phyloP scores from a whole-genome alignment of 1,284 basidiomycete genomes.

The Pseudomicrostroma phylloplanum region DNA sequence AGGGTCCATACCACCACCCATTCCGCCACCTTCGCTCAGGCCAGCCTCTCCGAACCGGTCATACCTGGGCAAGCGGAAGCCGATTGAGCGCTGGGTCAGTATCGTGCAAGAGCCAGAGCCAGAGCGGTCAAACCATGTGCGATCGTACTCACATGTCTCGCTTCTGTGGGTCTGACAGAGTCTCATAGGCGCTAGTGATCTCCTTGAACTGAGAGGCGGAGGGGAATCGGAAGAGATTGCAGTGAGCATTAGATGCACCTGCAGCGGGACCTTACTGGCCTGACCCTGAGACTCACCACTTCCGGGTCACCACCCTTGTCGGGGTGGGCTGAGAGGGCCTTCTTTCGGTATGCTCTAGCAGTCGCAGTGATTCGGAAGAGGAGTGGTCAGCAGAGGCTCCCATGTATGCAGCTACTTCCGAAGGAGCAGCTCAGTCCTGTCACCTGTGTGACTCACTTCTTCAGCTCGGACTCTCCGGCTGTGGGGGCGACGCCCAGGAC shows the following conservation, averaged over 20 bases:
- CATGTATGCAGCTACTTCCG: background rate
- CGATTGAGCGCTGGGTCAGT: background rate
- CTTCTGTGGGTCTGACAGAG: constrained; percentile 82
- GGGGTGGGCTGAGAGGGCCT: constrained; percentile 61
- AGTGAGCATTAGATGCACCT: background rate
- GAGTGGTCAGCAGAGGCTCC: background rate
- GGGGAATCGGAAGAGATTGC: background rate
- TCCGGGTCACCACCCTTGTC: constrained; percentile 95
- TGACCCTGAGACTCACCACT: constrained; percentile 24
- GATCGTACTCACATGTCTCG: constrained; percentile 25
- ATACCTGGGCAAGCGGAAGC: constrained; percentile 56
- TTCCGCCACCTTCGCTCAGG: constrained; percentile 62
- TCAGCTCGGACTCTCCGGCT: constrained; percentile 43
- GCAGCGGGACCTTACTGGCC: background rate
- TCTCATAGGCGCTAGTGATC: constrained; percentile 92
- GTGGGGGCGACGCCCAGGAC: constrained; percentile 41
- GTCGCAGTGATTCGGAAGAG: background rate
- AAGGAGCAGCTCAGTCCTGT: background rate
- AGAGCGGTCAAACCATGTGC: background rate
- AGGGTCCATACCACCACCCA: constrained; percentile 85
- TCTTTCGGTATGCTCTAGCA: constrained; percentile 33
- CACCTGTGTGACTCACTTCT: constrained; percentile 37
- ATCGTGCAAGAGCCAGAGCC: constrained; percentile 4
- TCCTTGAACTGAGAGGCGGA: constrained; percentile 82
- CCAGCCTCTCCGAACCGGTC: constrained; percentile 92